A percentile compares a stretch with the other conserved stretches of the same genome.
phyloP scores from a whole-genome alignment of 2,329 filamentous ascomycete genomes.

The Neonectria sp. region DNA sequence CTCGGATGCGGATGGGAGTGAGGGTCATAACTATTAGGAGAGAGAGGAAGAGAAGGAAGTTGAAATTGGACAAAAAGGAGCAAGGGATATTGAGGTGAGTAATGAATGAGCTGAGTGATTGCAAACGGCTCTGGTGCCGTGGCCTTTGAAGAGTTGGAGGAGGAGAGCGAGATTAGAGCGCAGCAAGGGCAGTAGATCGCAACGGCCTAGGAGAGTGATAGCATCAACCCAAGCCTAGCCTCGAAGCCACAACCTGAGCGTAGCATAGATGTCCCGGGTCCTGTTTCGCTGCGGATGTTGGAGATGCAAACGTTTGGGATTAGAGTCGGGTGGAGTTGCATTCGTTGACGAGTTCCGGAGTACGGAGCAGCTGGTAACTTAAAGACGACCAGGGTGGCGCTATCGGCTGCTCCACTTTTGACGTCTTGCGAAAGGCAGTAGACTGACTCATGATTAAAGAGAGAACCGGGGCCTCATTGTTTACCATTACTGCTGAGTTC shows the following conservation, averaged over 20 bases:
- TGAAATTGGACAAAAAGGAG: neutral
- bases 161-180: neutral
- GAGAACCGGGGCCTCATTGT: neutral
- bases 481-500: neutral
- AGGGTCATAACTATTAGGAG: conserved; percentile 57
- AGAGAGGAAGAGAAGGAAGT: neutral
- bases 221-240: neutral
- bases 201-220: neutral
- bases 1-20: conserved; percentile 64
- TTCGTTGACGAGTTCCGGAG: neutral
- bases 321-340: neutral
- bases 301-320: neutral
- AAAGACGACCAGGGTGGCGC: conserved; percentile 3
- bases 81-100: neutral
- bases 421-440: neutral
- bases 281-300: neutral
- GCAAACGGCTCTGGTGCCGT: neutral
- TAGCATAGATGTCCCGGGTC: neutral
- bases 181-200: neutral
- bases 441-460: neutral
- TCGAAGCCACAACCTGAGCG: neutral
- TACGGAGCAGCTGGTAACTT: neutral
- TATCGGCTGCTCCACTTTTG: conserved; percentile 1
- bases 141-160: neutral
- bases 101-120: neutral